Evolutionary conservation across 257 asterid species (phyloP).

Genomic region (Capsicum pubescens): DNA sequence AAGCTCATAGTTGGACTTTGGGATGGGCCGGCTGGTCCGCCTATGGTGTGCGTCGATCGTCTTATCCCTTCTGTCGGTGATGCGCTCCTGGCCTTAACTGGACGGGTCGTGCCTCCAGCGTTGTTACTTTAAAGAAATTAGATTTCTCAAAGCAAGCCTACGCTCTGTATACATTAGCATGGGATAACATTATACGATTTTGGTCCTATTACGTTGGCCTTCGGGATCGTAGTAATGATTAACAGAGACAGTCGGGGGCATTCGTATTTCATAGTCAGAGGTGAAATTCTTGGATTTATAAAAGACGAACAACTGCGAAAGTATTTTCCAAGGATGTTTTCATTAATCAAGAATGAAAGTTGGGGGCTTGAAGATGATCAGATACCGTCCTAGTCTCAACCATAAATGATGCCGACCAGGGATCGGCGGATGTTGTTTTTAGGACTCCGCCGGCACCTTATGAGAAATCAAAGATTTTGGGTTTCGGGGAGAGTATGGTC

Average conservation of each 20-base stretch:
- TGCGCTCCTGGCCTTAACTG: too few relatives aligned
- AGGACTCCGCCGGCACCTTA: slow-evolving; percentile 30
- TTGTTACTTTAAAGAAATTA: neutral
- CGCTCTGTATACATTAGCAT: neutral
- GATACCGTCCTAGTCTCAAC: neutral
- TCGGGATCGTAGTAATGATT: neutral
- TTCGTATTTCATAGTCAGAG: neutral
- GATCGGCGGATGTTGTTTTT: slow-evolving; percentile 59
- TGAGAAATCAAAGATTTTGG: neutral
- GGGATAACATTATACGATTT: neutral
- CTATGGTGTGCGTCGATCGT: too few relatives aligned
- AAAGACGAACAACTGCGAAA: neutral
- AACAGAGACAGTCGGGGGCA: neutral
- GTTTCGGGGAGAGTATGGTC: slow-evolving; percentile 51
- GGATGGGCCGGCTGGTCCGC: too few relatives aligned
- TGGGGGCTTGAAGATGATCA: neutral
- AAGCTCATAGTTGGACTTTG: too few relatives aligned
- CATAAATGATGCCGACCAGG: slow-evolving; percentile 49
- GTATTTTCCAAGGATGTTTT: neutral
- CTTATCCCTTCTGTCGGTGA: too few relatives aligned
- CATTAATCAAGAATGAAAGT: neutral
- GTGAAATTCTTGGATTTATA: neutral
- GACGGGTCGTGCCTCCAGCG: neutral
- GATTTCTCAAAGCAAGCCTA: neutral
- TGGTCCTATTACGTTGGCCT: neutral